Base-by-base conservation (phyloP, 73 alveolate species). In the Breviolum minutum region DNA sequence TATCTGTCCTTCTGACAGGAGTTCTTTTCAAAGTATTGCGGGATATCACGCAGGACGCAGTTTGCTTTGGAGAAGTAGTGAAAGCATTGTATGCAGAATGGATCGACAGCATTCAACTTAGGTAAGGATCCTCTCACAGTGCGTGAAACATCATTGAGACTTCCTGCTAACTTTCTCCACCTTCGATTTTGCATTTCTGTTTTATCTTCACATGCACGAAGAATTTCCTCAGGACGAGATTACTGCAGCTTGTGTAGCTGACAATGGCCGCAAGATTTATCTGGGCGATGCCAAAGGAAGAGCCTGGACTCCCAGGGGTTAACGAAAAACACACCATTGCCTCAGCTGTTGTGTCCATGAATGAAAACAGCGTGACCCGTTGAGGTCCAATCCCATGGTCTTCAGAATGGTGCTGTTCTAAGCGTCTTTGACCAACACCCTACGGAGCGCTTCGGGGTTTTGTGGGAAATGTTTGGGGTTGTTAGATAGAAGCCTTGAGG, bases 341-440 rank as follows among this genome's bases (percentile, higher is more conserved):
- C 24, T 66, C 74, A 13, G 74, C 74, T 11, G 74, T 66, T 66
- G 24, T 66, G 74, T 66, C 74, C 17, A 11, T 66, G 24, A 66
- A 66, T 11, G 24, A 13, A 66, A 17, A 66, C 74, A 66, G 11
- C 17, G 11, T 54, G 48, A 68, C 24, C 74, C 24, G 64, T 60
- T 27, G 98, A 92, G 98, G 98, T 92, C 63, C 91, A 92, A 69
- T 92, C 98, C 60, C 90, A 74, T 40, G 98, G 98, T 17, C 90
- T 92, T 69, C 86, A 92, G 91, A 92, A 92, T 48, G 98, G 98
- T 64, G 98, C 87, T 19, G 91, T 76, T 19, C 81, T 92, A n/a
- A 92, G 98, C 98, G 90, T 92, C 69, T 92, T 92, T 66, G 98
- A 92, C 91, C 98, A 92, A 61, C 98, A 92, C 32, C 98, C 98